Conservation (phyloP, 2,329 filamentous ascomycete species). For the Neurospora sp. region DNA sequence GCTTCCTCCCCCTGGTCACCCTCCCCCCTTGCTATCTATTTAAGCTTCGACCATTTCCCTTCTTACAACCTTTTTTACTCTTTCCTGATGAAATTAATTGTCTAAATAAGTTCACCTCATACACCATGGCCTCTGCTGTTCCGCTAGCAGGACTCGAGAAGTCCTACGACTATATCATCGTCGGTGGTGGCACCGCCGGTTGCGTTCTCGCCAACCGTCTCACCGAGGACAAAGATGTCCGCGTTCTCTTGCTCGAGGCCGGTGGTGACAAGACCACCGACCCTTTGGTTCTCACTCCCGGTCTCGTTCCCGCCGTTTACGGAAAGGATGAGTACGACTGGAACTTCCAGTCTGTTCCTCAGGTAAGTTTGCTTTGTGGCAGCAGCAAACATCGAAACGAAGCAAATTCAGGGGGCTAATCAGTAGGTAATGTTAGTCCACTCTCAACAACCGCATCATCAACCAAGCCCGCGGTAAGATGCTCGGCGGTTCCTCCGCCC, state of each 20-base stretch:
- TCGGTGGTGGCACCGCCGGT: conserved; percentile 41
- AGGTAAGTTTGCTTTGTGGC: conserved; percentile 16
- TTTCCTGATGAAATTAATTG: neutral
- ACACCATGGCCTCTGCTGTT: conserved; percentile 6
- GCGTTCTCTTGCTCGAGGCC: conserved; percentile 31
- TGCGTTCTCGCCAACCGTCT: conserved; percentile 35
- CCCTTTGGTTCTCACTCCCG: conserved; percentile 27
- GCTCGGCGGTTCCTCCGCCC: conserved; percentile 23
- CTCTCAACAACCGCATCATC: conserved; percentile 22
- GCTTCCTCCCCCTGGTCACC: neutral
- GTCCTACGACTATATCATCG: conserved; percentile 36
- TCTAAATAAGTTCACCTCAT: neutral
- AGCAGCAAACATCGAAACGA: neutral
- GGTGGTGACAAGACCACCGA: conserved; percentile 25
- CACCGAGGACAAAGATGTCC: conserved; percentile 24
- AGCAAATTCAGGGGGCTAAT: neutral
- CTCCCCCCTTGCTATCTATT: neutral
- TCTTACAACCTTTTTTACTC: neutral
- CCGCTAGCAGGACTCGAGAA: conserved; percentile 5
- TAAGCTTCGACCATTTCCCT: neutral
- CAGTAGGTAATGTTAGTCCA: conserved; percentile 9
- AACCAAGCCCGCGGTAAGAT: conserved; percentile 24
- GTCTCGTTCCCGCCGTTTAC: conserved; percentile 22
- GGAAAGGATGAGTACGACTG: conserved; percentile 30
- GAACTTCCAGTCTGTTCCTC: conserved; percentile 27